Evolutionary conservation across 768 basidiomycete species (phyloP).

Genomic region (Melanogaster broomeanus): DNA sequence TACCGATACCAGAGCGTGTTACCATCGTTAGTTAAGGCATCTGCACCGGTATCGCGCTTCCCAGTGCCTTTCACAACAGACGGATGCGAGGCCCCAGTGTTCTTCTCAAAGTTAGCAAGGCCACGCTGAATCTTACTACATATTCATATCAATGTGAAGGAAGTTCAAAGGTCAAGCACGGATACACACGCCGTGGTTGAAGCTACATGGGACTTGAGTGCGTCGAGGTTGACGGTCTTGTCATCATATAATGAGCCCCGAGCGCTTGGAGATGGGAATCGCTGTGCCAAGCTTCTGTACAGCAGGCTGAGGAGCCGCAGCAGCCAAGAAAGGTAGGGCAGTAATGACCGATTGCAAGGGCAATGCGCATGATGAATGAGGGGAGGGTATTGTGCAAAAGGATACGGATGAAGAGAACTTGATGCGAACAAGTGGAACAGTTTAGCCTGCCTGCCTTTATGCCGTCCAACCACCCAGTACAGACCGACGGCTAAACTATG

Average conservation of each 20-base stretch:
- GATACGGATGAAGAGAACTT: too few species aligned
- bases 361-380: background rate
- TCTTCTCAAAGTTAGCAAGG: background rate
- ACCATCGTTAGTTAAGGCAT: background rate
- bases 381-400: background rate
- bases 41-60: background rate
- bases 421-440: too few species aligned
- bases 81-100: background rate
- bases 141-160: background rate
- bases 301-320: constrained; percentile 4
- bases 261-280: constrained; percentile 12
- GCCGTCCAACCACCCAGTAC: background rate
- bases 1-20: constrained; percentile 3
- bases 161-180: background rate
- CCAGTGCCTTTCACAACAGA: background rate
- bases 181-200: constrained; percentile 9
- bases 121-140: background rate
- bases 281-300: background rate
- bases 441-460: background rate
- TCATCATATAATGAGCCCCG: constrained; percentile 3
- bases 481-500: too few species aligned
- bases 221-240: constrained; percentile 4
- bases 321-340: constrained; percentile 2
- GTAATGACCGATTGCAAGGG: background rate
- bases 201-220: constrained; percentile 4